A percentile compares a stretch with the other conserved stretches of the same genome.
Conservation (phyloP, 306 rosid genomes). For the Rubus parviflorus region DNA sequence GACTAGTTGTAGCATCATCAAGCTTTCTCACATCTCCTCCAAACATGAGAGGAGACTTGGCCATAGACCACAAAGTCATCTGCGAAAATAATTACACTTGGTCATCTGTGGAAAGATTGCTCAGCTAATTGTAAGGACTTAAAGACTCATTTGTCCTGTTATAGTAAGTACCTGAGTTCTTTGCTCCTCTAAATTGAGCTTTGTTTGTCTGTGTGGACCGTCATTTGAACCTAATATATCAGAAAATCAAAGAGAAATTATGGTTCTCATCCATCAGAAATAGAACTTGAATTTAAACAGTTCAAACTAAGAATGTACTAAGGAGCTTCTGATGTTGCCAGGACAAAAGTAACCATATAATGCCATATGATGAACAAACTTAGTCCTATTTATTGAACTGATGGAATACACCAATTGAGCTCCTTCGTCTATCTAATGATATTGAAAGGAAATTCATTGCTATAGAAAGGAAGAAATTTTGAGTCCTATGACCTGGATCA, state of each 20-base stretch:
- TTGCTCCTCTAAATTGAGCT: conserved; percentile 61
- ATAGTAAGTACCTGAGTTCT: conserved; percentile 66
- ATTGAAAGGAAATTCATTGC: conserved; percentile 16
- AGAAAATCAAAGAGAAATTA: conserved; percentile 8
- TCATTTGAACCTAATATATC: conserved; percentile 59
- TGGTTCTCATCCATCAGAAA: conserved; percentile 17
- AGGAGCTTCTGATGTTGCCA: not conserved
- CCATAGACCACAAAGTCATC: conserved; percentile 90
- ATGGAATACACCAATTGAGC: not conserved
- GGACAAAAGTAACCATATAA: not conserved
- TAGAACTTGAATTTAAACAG: conserved; percentile 26
- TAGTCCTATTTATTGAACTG: not conserved
- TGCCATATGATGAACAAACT: not conserved
- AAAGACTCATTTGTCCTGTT: conserved; percentile 9
- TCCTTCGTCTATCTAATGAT: conserved; percentile 4
- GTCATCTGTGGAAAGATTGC: not conserved
- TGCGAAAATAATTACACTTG: conserved; percentile 33
- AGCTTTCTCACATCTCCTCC: conserved; percentile 91
- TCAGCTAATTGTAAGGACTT: not conserved
- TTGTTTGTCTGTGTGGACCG: conserved; percentile 72
- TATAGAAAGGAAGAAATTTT: not conserved
- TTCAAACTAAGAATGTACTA: conserved; percentile 4
- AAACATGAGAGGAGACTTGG: conserved; percentile 95
- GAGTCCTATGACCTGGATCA: conserved; percentile 54
- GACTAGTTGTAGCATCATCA: conserved; percentile 42